phyloP scores from a whole-genome alignment of 2,329 filamentous ascomycete genomes.

The Ophioceras dolichostomum region DNA sequence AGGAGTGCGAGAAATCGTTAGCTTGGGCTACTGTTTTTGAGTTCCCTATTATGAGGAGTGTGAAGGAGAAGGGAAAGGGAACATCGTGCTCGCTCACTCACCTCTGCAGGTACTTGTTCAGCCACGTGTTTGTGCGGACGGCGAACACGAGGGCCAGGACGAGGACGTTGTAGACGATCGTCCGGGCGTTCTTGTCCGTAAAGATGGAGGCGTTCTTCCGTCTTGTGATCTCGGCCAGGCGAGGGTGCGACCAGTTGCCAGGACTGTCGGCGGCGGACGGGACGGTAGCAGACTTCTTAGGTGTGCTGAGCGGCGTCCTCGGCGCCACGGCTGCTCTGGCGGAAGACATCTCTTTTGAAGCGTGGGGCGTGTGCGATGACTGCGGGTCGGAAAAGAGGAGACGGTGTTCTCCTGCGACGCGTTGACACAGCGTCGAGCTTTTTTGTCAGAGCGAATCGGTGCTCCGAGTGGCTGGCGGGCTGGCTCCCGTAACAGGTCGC shows the following conservation, averaged over 20 bases:
- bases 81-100: no score
- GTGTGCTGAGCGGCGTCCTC: constrained; percentile 2
- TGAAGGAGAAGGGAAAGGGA: no score
- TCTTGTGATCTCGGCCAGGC: constrained; percentile 72
- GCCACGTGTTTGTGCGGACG: background rate
- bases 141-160: constrained; percentile 15
- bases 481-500: no score
- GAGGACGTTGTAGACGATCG: constrained; percentile 56
- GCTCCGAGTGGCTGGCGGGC: no score
- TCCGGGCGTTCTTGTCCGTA: constrained; percentile 60
- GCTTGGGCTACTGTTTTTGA: no score
- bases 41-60: no score
- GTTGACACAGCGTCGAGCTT: no score
- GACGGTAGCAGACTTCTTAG: constrained; percentile 1
- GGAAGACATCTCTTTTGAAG: constrained; percentile 3
- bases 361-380: no score
- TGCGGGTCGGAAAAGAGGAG: no score
- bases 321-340: background rate
- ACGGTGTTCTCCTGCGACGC: no score
- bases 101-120: constrained; percentile 1
- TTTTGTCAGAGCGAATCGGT: no score
- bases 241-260: constrained; percentile 85
- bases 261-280: constrained; percentile 37
- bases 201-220: constrained; percentile 72
- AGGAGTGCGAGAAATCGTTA: no score